Evolutionary conservation across 805 yeast genomes (phyloP).

Genomic region (Barnettozyma californica): DNA sequence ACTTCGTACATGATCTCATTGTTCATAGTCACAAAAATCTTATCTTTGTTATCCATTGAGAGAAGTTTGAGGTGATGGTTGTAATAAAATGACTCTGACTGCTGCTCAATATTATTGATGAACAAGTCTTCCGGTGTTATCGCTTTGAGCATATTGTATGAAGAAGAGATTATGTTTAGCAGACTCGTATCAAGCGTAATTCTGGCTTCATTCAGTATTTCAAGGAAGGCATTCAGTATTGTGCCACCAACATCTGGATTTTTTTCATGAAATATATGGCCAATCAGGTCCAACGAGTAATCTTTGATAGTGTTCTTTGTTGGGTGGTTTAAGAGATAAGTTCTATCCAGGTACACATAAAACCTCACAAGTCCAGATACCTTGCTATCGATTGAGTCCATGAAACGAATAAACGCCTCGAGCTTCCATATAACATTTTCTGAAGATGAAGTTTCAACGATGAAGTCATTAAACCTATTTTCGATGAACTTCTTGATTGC

Average conservation of each 20-base stretch:
- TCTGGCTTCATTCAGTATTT: constrained; percentile 6
- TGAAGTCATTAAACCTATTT: not conserved
- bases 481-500: constrained; percentile 5
- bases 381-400: constrained; percentile 6
- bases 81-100: constrained; percentile 4
- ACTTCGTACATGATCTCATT: constrained; percentile 9
- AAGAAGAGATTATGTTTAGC: not conserved
- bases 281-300: not conserved
- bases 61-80: constrained; percentile 6
- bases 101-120: not conserved
- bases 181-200: not conserved
- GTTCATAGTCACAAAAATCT: constrained; percentile 5
- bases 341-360: constrained; percentile 21
- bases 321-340: constrained; percentile 24
- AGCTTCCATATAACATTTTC: not conserved
- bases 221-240: constrained; percentile 4
- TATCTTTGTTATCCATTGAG: not conserved
- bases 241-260: constrained; percentile 4
- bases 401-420: not conserved
- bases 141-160: not conserved
- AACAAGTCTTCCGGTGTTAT: not conserved
- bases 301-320: constrained; percentile 16
- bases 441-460: not conserved
- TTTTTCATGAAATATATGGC: not conserved
- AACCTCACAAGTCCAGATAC: constrained; percentile 11